Base-by-base conservation (phyloP, 345 rosid genomes). In the Lepidium didymum region DNA sequence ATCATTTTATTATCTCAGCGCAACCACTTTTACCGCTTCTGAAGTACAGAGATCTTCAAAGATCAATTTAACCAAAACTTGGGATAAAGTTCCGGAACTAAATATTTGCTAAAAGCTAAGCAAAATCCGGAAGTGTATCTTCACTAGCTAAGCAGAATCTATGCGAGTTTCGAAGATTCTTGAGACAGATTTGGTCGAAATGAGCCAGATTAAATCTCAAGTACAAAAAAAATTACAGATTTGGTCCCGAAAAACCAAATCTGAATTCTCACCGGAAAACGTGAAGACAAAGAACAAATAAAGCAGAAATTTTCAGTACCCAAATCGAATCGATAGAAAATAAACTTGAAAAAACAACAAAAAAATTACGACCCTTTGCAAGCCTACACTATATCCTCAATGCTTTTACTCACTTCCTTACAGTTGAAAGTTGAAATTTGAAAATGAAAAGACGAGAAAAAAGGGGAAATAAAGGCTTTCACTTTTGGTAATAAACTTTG, bases 341-440 rank as follows among this genome's bases (percentile, higher is more conserved):
- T 6, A 52, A 70, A 41, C 9, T 62, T 52, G 37, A 15, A 1
- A 52, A 54, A 27, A 36, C 40, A 46, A 27, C 40, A 35, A 40
- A 58, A 59, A 67, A 69, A 38, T 51, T 60, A 51, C 7, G 18
- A 40, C 38, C 33, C 23, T 61, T 44, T 35, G 7, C 37, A n/a
- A 69, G 60, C 45, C 16, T 19, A 33, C 13, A 35, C 41, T 62
- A 40, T 41, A 41, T 51, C 52, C 15, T 47, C 60, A 50, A 29
- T 50, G 56, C n/a, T 8, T 34, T 51, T 34, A 51, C 74, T 60
- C 18, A 9, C 8, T 21, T 41, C 45, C 46, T 21, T n/a, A 16
- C 31, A 43, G 68, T 43, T 62, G 46, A 70, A 53, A 69, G 53
- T 31, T 56, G 76, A 70, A 53, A 69, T 44, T 31, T 56, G 76